Evolutionary conservation across 345 rosid genomes (phyloP).

Genomic region (Isatis tinctoria): DNA sequence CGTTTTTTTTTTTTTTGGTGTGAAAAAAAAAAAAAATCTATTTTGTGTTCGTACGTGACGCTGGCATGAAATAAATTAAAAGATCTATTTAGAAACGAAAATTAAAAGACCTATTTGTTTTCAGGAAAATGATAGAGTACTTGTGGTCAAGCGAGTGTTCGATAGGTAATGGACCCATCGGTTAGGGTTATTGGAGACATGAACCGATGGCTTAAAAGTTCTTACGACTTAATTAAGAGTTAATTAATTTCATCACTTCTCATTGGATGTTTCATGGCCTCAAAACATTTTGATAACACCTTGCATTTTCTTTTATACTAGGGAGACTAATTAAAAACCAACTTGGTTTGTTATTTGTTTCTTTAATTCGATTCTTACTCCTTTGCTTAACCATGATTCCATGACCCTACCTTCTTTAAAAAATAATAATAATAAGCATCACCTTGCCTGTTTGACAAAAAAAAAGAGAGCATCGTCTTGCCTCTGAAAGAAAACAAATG

Average conservation of each 20-base stretch:
- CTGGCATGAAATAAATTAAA: background rate
- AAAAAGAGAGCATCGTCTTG: background rate
- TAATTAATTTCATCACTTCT: slow-evolving; percentile 11
- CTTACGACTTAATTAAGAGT: slow-evolving; percentile 19
- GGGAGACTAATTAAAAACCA: slow-evolving; percentile 8
- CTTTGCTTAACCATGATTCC: background rate
- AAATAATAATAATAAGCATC: background rate
- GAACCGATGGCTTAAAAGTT: slow-evolving; percentile 37
- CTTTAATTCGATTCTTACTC: background rate
- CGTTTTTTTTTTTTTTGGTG: no score
- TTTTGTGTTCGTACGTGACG: background rate
- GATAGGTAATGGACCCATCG: slow-evolving; percentile 29
- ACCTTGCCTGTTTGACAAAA: no score
- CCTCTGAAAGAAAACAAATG: background rate
- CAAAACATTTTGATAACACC: slow-evolving; percentile 18
- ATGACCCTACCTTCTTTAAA: slow-evolving; percentile 17
- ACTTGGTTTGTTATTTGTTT: slow-evolving; percentile 8
- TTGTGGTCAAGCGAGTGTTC: slow-evolving; percentile 16
- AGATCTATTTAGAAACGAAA: no score
- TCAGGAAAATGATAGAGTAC: slow-evolving; percentile 11
- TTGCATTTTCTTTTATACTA: background rate
- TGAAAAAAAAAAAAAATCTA: no score
- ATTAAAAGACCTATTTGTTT: background rate
- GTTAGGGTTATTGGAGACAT: slow-evolving; percentile 24
- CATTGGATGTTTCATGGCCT: slow-evolving; percentile 28